Conservation (phyloP, 306 rosid species). For the Hylodesmum podocarpum region DNA sequence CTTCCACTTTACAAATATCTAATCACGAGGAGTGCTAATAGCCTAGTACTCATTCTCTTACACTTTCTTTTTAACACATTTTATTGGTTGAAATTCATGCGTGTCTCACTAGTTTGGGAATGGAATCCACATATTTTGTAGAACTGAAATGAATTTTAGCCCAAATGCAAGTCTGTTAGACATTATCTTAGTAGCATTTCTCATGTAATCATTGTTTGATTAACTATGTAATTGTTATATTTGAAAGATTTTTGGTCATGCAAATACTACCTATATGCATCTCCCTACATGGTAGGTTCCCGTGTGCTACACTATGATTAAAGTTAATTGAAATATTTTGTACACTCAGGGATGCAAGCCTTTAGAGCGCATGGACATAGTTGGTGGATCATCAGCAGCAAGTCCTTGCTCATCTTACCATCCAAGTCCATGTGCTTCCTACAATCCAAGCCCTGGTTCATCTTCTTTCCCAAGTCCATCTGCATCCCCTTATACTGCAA, state of each 20-base stretch:
- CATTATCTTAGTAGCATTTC: neutral
- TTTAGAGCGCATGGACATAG: slow-evolving; percentile 60
- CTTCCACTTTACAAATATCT: neutral
- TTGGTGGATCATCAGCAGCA: slow-evolving; percentile 67
- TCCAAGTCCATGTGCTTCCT: slow-evolving; percentile 80
- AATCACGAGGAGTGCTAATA: no score
- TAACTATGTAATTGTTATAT: neutral
- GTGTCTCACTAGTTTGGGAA: neutral
- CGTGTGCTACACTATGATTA: neutral
- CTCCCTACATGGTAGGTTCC: neutral
- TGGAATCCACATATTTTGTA: neutral
- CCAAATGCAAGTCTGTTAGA: no score
- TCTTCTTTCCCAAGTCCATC: slow-evolving; percentile 95
- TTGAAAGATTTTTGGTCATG: neutral
- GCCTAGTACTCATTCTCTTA: no score
- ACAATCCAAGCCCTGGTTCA: slow-evolving; percentile 91
- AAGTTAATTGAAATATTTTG: slow-evolving; percentile 20
- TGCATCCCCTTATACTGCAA: slow-evolving; percentile 62
- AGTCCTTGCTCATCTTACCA: slow-evolving; percentile 88
- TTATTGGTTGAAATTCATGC: neutral
- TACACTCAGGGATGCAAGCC: slow-evolving; percentile 90
- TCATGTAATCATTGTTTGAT: neutral
- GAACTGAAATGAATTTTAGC: neutral
- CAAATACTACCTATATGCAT: neutral
- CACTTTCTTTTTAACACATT: neutral